Conservation (phyloP, 108 stramenopile genomes). For the Nannochloropsis salina region DNA sequence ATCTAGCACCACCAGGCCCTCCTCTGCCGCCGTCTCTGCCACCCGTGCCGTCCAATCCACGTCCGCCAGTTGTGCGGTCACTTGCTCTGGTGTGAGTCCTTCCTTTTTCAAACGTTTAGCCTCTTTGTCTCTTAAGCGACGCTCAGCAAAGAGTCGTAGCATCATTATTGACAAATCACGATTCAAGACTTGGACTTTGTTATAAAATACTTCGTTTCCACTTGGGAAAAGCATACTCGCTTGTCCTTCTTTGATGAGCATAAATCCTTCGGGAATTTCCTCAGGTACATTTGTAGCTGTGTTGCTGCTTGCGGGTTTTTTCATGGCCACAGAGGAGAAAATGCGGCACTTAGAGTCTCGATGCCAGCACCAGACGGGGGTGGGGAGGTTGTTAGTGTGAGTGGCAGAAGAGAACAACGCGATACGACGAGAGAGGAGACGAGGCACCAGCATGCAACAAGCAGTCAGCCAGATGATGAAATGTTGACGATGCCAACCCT, state of each 20-base stretch:
- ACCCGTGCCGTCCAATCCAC: slow-evolving; percentile 27
- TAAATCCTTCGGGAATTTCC: background rate
- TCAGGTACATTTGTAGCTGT: background rate
- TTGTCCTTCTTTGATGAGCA: slow-evolving; percentile 25
- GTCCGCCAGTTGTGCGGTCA: background rate
- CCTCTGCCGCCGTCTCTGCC: slow-evolving; percentile 29
- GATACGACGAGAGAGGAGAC: slow-evolving; percentile 6
- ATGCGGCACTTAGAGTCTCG: background rate
- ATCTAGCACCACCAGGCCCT: slow-evolving; percentile 82
- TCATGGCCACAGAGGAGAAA: background rate
- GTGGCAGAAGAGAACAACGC: background rate
- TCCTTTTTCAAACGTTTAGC: slow-evolving; percentile 10
- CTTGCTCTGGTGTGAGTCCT: background rate
- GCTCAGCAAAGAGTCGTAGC: slow-evolving; percentile 73
- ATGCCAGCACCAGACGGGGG: no score
- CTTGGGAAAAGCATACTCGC: slow-evolving; percentile 41
- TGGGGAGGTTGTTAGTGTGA: no score
- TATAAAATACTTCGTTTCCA: slow-evolving; percentile 82
- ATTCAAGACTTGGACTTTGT: slow-evolving; percentile 95
- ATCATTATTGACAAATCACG: slow-evolving; percentile 84
- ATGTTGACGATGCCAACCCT: no score
- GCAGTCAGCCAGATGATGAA: background rate
- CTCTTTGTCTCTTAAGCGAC: slow-evolving; percentile 58
- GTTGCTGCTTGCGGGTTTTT: background rate
- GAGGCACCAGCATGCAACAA: background rate